Evolutionary conservation across 2,329 filamentous ascomycete species (phyloP), one percentile per base, ranked within the genome.

Genomic region (Sclerotiophoma versabilis): DNA sequence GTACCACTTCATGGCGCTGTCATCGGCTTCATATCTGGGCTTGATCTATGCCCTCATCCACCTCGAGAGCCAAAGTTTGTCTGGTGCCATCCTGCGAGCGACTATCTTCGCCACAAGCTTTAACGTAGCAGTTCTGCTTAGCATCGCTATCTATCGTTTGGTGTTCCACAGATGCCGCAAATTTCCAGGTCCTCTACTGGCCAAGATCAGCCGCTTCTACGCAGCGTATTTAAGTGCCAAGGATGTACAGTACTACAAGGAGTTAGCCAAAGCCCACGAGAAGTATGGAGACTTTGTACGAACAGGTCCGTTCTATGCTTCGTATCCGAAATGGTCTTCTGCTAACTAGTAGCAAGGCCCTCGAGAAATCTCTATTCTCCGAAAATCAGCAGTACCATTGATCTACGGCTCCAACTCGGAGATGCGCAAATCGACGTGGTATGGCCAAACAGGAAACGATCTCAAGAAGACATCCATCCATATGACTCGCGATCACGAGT

Each of bases 201-300:
- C 65, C 11, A 66, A 62, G 32, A 20, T 73, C 11, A 64, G 63
- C 6, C 65, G 62, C 4, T 67, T 75, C 30, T 72, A 73, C 22
- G 62, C 60, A 12, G 60, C 67, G 0, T 51, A 49, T 6, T 54
- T 71, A n/a, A 54, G 61, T 6, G 68, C 67, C 19, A 69, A 68
- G 33, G 49, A 65, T 26, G 50, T 64, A 2, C 57, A 71, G 27
- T 74, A 72, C 44, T 64, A 70, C 49, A 62, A 67, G 30, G 65
- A 71, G 23, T 20, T 73, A 7, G 62, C 56, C 4, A 59, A 58
- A 30, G 49, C 74, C 49, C 73, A 75, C 47, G 39, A 56, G 0
- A 48, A 62, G 29, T 74, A 75, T 54, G 73, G 74, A 19, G 67
- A 75, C 36, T 68, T 73, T 55, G 66, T 75, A 5, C 66, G 71